Evolutionary conservation across 2,329 filamentous ascomycete species (phyloP), one percentile per base, ranked within the genome.

Genomic region (Cucurbitaria berberidis): DNA sequence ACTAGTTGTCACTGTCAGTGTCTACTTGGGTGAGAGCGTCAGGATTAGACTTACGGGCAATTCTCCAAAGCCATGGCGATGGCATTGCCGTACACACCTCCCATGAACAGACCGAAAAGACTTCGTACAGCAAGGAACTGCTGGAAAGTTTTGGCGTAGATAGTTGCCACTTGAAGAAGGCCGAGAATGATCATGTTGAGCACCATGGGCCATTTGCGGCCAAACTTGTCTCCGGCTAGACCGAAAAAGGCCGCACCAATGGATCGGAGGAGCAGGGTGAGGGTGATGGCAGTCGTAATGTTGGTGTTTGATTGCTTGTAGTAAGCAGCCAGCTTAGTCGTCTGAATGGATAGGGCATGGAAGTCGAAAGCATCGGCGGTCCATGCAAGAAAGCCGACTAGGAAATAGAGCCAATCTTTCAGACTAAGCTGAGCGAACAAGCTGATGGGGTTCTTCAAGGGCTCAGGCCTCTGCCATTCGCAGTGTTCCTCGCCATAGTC

Each of bases 321-420:
- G 61, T 84, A 84, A 2, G 80, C 74, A 4, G 84, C 82, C 21
- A 93, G 78, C 76, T 91, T 91, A 62, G 83, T 82, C 3, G 89
- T 90, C 72, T 92, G 89, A 59, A 93, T 90, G 4, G 87, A 89
- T 8, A 93, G 81, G 22, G 90, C 88, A 74, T 92, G 89, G 70
- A 93, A 93, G 74, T 92, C 90, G 71, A 93, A 93, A 3, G 90
- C 89, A 72, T 93, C 90, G 51, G 89, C 89, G 1, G 85, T 89
- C 90, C 90, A 93, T 15, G 89, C 87, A 29, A 82, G 74, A 68
- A 93, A 86, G 3, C 89, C 90, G 10, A 91, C 87, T 35, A 89
- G 59, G 76, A 93, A 80, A 78, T 90, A 92, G 15, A 89, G 68
- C 89, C 90, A 93, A 69, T 89, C 86, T 55, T 81, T 84, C 21